phyloP scores from a whole-genome alignment of 192 early-diverging fungal species.

The Helicostylum pulchrum region DNA sequence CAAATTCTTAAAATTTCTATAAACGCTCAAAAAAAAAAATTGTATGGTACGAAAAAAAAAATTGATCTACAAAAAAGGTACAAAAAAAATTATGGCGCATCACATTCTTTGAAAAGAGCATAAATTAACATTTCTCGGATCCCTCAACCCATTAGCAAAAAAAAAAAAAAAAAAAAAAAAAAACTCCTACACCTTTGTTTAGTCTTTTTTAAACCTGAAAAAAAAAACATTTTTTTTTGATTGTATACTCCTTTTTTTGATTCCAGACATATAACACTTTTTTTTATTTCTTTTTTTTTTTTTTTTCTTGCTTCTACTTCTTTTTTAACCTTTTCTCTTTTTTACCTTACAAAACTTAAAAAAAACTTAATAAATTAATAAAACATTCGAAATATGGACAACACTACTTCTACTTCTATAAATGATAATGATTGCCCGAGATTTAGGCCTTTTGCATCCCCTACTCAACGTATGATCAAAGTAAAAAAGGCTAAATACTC shows the following conservation, averaged over 20 bases:
- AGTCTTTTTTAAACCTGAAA: too few species aligned
- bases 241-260: background rate
- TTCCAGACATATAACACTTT: too few species aligned
- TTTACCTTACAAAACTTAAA: too few species aligned
- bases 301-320: too few species aligned
- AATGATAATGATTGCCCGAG: conserved; percentile 34
- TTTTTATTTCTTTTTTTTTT: too few species aligned
- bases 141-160: too few species aligned
- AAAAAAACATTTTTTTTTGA: background rate
- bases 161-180: too few species aligned
- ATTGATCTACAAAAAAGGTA: too few species aligned
- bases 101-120: conserved; percentile 25
- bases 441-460: conserved; percentile 32
- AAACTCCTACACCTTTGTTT: too few species aligned
- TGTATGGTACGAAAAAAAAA: too few species aligned
- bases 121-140: conserved; percentile 25
- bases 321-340: conserved; percentile 3
- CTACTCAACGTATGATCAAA: conserved; percentile 20
- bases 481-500: conserved; percentile 58
- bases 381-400: background rate
- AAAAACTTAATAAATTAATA: background rate
- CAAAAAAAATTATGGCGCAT: background rate
- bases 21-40: too few species aligned
- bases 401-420: background rate
- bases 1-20: too few species aligned